Conservation (phyloP, 225 moss, liverwort and hornwort species). For the Polytrichum commune region DNA sequence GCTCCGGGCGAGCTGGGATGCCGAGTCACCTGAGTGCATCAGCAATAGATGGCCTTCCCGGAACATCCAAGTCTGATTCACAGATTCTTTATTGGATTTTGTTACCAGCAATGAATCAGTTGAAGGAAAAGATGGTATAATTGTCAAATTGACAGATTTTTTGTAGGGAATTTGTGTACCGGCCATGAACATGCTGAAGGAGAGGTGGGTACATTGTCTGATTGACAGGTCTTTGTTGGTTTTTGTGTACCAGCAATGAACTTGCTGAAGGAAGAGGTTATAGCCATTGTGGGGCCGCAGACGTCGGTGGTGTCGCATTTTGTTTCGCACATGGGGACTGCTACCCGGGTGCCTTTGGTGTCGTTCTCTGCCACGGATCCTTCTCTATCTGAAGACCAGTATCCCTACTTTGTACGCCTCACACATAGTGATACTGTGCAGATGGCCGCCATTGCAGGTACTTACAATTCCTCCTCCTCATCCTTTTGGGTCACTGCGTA, state of each 20-base stretch:
- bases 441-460: conserved; percentile 70
- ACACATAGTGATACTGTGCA: conserved; percentile 65
- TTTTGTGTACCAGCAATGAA: conserved; percentile 60
- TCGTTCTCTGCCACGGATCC: conserved; percentile 96
- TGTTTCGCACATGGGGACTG: conserved; percentile 70
- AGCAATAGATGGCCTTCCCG: too few species aligned
- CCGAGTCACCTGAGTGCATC: too few species aligned
- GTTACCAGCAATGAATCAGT: conserved; percentile 65
- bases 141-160: conserved; percentile 16
- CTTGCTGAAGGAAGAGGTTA: conserved; percentile 65
- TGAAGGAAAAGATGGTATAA: conserved; percentile 68
- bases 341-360: conserved; percentile 76
- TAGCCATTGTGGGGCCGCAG: conserved; percentile 87
- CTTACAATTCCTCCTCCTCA: neutral
- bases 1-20: too few species aligned
- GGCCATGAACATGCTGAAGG: too few species aligned
- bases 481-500: neutral
- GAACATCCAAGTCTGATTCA: too few species aligned
- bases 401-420: conserved; percentile 80
- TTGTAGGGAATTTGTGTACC: too few species aligned
- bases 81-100: neutral
- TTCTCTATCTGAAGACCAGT: conserved; percentile 62
- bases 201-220: too few species aligned
- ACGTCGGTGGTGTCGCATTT: conserved; percentile 79
- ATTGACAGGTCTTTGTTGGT: too few species aligned